phyloP scores from a whole-genome alignment of 768 basidiomycete species.

The Pholiota microspora region DNA sequence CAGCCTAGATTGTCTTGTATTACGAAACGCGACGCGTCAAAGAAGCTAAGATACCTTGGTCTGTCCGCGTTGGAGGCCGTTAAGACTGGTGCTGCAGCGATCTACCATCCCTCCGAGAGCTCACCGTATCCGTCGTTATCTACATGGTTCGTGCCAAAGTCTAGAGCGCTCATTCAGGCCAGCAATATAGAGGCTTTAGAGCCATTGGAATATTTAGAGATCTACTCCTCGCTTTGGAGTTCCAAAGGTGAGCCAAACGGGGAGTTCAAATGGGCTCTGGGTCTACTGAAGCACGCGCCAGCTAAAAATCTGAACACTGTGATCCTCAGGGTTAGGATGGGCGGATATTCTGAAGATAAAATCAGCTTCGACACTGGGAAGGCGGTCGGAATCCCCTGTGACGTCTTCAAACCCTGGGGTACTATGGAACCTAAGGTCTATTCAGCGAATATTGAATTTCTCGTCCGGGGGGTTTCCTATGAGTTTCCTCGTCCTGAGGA shows the following conservation, averaged over 20 bases:
- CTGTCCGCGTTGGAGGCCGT: neutral
- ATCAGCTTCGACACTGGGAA: too few relatives aligned
- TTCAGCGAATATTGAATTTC: too few relatives aligned
- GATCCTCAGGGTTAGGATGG: too few relatives aligned
- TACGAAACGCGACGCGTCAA: neutral
- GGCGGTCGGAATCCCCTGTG: too few relatives aligned
- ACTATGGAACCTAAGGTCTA: too few relatives aligned
- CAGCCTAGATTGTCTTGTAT: neutral
- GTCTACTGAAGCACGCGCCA: too few relatives aligned
- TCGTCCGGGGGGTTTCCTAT: too few relatives aligned
- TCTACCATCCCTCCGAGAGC: neutral
- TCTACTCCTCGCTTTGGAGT: neutral
- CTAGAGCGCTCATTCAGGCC: neutral
- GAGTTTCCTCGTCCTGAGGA: too few relatives aligned
- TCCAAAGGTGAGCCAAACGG: neutral
- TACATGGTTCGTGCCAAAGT: neutral
- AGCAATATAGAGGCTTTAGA: neutral
- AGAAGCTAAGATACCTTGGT: neutral
- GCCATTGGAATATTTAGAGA: neutral
- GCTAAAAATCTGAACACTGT: too few relatives aligned
- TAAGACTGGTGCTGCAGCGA: neutral
- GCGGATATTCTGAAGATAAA: too few relatives aligned
- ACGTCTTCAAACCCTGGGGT: too few relatives aligned
- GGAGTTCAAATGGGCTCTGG: too few relatives aligned
- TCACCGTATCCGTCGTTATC: neutral